Evolutionary conservation across 208 protist genomes (phyloP).

Genomic region (Leishmania amazonensis): DNA sequence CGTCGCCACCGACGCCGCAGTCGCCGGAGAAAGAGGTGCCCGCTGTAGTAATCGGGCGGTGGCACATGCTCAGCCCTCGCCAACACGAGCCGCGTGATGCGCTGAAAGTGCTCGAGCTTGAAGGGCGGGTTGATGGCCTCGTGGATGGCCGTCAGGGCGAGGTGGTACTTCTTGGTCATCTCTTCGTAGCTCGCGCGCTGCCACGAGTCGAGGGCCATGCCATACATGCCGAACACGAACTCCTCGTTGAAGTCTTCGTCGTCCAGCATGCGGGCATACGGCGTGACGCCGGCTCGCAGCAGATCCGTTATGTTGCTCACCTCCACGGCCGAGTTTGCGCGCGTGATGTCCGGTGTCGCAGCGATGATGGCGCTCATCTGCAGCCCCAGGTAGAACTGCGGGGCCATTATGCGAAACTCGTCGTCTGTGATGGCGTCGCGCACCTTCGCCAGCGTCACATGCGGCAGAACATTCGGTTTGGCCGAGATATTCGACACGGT

Average conservation of each 20-base stretch:
- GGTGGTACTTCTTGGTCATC: slow-evolving; percentile 79
- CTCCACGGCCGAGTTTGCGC: slow-evolving; percentile 40
- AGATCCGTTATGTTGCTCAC: slow-evolving; percentile 42
- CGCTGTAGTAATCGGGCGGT: slow-evolving; percentile 61
- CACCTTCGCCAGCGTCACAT: slow-evolving; percentile 63
- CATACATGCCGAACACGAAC: slow-evolving; percentile 91
- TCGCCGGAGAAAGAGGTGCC: slow-evolving; percentile 38
- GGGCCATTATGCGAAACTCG: slow-evolving; percentile 85
- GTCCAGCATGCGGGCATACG: slow-evolving; percentile 86
- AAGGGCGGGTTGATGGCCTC: slow-evolving; percentile 59
- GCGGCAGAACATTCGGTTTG: slow-evolving; percentile 64
- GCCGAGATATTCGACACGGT: slow-evolving; percentile 67
- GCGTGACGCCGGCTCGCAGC: slow-evolving; percentile 57
- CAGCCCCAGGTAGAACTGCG: slow-evolving; percentile 84
- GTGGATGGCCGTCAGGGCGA: slow-evolving; percentile 66
- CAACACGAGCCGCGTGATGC: slow-evolving; percentile 81
- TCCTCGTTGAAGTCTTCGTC: slow-evolving; percentile 92
- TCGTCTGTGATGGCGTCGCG: slow-evolving; percentile 60
- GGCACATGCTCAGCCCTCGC: slow-evolving; percentile 84
- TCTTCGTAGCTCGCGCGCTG: slow-evolving; percentile 85
- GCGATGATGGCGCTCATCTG: slow-evolving; percentile 81
- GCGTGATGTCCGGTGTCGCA: slow-evolving; percentile 65
- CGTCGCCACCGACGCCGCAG: slow-evolving; percentile 42
- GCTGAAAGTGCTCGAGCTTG: slow-evolving; percentile 77
- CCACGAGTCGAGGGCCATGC: slow-evolving; percentile 89